These are phyloP conservation scores for Agrocybe chaxingu DNA, from an alignment of 768 basidiomycete species.

Conservation along the genomic window DNA sequence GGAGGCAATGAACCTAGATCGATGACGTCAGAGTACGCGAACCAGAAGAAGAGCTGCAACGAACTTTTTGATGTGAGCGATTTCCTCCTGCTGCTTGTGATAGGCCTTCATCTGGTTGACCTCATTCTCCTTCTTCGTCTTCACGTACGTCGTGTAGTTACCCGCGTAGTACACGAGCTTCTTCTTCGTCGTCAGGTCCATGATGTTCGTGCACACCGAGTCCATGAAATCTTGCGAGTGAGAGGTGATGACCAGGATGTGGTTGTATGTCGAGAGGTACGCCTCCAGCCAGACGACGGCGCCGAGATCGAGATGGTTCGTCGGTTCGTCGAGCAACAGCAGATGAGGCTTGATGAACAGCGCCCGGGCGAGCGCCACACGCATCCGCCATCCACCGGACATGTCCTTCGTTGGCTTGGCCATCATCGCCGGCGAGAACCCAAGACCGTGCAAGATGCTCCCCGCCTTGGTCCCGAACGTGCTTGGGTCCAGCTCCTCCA, in stretches of 20 bases:
- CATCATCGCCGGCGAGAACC: slow-evolving; percentile 92
- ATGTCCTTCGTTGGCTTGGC: slow-evolving; percentile 96
- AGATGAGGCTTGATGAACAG: slow-evolving; percentile 97
- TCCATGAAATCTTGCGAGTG: slow-evolving; percentile 99
- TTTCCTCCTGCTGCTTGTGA: slow-evolving; percentile 97
- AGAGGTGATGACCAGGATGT: slow-evolving; percentile 95
- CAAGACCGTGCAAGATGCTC: slow-evolving; percentile 95
- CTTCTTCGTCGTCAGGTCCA: slow-evolving; percentile 92
- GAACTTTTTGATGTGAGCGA: slow-evolving; percentile 96
- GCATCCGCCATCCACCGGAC: slow-evolving; percentile 99
- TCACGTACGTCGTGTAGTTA: slow-evolving; percentile 96
- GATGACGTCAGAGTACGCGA: slow-evolving; percentile 7
- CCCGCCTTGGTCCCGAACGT: slow-evolving; percentile 97
- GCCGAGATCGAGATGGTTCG: slow-evolving; percentile 92
- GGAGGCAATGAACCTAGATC: slow-evolving; percentile 88
- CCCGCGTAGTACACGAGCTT: slow-evolving; percentile 93
- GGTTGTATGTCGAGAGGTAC: slow-evolving; percentile 96
- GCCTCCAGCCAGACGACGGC: slow-evolving; percentile 99
- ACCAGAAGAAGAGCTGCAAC: slow-evolving; percentile 12
- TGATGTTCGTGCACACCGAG: slow-evolving; percentile 94
- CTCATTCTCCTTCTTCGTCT: slow-evolving; percentile 96
- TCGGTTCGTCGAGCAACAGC: slow-evolving; percentile 89
- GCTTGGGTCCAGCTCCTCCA: slow-evolving; percentile 93
- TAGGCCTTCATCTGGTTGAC: slow-evolving; percentile 99
- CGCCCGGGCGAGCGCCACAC: slow-evolving; percentile 93